A percentile compares a stretch with the other conserved stretches of the same genome.
Conservation (phyloP, 306 rosid species). For the Sphenostylis stenocarpa region DNA sequence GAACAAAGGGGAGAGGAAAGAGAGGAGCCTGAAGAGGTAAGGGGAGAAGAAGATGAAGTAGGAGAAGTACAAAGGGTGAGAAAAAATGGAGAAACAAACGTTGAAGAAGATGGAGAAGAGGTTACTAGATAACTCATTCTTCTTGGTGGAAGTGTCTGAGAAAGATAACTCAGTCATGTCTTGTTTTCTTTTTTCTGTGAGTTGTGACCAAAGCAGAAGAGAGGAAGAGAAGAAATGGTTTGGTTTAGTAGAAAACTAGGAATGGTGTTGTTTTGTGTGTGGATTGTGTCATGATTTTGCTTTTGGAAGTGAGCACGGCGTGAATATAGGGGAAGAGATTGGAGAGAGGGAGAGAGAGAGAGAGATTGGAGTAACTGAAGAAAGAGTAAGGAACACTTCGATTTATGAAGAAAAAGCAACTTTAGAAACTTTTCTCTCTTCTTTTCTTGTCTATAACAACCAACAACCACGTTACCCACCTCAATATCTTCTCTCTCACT, state of each 20-base stretch:
- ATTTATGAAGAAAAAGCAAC: constrained; percentile 40
- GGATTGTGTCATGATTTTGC: constrained; percentile 32
- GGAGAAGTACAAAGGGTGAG: constrained; percentile 87
- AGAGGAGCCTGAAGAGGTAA: constrained; percentile 65
- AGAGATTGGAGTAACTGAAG: background rate
- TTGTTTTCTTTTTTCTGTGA: background rate
- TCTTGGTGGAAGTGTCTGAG: constrained; percentile 47
- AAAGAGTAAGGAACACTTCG: constrained; percentile 33
- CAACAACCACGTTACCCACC: constrained; percentile 42
- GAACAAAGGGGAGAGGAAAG: constrained; percentile 87
- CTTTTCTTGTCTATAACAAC: constrained; percentile 29
- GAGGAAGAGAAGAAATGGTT: constrained; percentile 34
- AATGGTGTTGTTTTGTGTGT: constrained; percentile 19
- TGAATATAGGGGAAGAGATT: constrained; percentile 77
- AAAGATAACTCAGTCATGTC: constrained; percentile 62
- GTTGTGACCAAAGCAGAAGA: constrained; percentile 32
- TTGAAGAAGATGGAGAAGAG: constrained; percentile 45
- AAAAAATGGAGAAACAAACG: constrained; percentile 57
- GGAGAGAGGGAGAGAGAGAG: constrained; percentile 32
- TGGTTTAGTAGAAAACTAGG: constrained; percentile 11
- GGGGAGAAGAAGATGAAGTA: constrained; percentile 90
- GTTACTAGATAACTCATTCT: constrained; percentile 42
- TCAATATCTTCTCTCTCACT: background rate
- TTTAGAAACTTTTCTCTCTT: constrained; percentile 48
- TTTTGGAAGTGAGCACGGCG: constrained; percentile 66